Percentiles rank a stretch among this genome's conserved stretches.
phyloP scores from a whole-genome alignment of 1,284 basidiomycete species.

The Laetiporus sulphureus region DNA sequence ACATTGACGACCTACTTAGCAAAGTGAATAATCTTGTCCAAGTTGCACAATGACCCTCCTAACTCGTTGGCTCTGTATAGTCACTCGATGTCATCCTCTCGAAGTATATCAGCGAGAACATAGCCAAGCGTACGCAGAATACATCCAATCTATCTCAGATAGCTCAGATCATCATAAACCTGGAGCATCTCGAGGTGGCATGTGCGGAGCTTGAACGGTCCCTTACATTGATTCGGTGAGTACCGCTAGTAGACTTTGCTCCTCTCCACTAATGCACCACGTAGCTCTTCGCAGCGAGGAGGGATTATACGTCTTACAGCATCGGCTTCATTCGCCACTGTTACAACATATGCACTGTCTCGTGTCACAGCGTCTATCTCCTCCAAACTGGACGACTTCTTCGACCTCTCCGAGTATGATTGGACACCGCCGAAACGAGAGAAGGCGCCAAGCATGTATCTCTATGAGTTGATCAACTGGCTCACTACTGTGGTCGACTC shows the following conservation, averaged over 20 bases:
- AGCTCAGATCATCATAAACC: constrained; percentile 89
- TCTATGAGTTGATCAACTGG: constrained; percentile 95
- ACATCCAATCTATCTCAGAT: constrained; percentile 89
- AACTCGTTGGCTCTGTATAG: too few relatives aligned
- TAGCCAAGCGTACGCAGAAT: constrained; percentile 64
- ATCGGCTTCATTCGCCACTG: constrained; percentile 60
- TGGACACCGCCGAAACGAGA: constrained; percentile 74
- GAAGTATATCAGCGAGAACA: constrained; percentile 74
- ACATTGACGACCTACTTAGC: constrained; percentile 88
- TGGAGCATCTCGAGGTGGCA: constrained; percentile 88
- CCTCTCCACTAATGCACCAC: neutral
- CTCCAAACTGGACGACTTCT: constrained; percentile 95
- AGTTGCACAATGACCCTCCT: neutral
- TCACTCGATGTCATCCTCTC: constrained; percentile 85
- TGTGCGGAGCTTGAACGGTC: constrained; percentile 86
- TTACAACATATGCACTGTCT: constrained; percentile 64
- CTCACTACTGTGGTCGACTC: constrained; percentile 94
- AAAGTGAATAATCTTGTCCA: constrained; percentile 46
- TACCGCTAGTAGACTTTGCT: neutral
- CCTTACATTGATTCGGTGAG: constrained; percentile 73
- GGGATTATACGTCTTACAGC: constrained; percentile 72
- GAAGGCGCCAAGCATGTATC: constrained; percentile 82
- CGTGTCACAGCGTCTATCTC: constrained; percentile 83
- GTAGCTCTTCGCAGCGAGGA: constrained; percentile 67
- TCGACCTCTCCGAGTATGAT: constrained; percentile 91